Conservation (phyloP, 2,329 filamentous ascomycete species). For the Westerdykella ornata region DNA sequence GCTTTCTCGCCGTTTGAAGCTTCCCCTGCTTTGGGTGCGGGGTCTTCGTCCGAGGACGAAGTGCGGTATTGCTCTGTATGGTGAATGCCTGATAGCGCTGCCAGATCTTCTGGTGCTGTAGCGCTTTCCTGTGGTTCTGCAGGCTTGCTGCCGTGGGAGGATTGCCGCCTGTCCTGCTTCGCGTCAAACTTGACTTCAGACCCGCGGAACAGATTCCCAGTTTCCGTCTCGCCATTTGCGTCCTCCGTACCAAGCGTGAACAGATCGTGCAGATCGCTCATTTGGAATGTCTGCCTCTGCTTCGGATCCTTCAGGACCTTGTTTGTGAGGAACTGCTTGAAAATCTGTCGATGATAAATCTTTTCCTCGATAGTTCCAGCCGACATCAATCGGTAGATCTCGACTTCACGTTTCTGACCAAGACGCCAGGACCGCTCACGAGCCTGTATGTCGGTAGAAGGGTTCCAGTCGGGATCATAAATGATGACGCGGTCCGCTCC, state of each 20-base stretch:
- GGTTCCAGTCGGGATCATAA: conserved; percentile 98
- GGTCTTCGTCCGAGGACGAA: conserved; percentile 20
- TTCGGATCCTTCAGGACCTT: conserved; percentile 94
- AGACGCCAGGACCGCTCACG: conserved; percentile 92
- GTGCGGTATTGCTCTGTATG: conserved; percentile 41
- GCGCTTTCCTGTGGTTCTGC: conserved; percentile 24
- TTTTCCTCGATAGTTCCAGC: conserved; percentile 98
- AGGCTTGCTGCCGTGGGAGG: conserved; percentile 20
- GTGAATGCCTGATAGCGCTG: conserved; percentile 39
- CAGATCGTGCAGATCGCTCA: conserved; percentile 84
- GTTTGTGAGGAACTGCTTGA: conserved; percentile 96
- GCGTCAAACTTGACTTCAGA: conserved; percentile 63
- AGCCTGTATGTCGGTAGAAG: conserved; percentile 91
- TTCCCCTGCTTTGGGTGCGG: conserved; percentile 9
- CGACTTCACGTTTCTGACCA: conserved; percentile 89
- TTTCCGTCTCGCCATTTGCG: conserved; percentile 65
- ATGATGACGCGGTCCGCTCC: conserved; percentile 95
- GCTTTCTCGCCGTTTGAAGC: conserved; percentile 4
- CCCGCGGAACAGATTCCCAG: conserved; percentile 79
- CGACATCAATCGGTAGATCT: conserved; percentile 96
- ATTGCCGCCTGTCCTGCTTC: neutral
- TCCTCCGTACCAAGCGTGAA: conserved; percentile 69
- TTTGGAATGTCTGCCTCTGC: conserved; percentile 82
- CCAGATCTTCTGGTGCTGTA: conserved; percentile 25
- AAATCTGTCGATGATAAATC: conserved; percentile 97